Conservation (phyloP, 1,139 yeast genomes). For the Pichia sp. region DNA sequence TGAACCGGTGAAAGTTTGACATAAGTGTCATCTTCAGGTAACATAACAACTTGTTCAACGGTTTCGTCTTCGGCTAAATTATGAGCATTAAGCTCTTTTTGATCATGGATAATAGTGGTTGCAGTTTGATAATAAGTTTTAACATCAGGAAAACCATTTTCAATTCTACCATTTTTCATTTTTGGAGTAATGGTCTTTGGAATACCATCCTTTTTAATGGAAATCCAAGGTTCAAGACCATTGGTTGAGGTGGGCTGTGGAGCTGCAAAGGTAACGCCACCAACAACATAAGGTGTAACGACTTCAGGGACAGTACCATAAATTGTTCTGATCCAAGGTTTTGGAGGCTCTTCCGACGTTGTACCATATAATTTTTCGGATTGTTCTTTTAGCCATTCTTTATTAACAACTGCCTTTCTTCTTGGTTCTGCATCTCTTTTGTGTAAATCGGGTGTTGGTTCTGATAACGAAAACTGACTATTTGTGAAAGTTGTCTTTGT, state of each 20-base stretch:
- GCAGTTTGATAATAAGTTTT: constrained; percentile 72
- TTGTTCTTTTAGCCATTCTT: constrained; percentile 36
- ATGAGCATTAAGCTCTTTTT: constrained; percentile 61
- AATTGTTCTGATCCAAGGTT: constrained; percentile 73
- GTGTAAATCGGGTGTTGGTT: constrained; percentile 4
- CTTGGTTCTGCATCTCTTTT: constrained; percentile 32
- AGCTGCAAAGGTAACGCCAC: constrained; percentile 72
- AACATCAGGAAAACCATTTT: constrained; percentile 63
- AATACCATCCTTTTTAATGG: constrained; percentile 67
- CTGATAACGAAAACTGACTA: not conserved
- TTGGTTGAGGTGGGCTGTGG: constrained; percentile 62
- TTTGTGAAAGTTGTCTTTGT: constrained; percentile 1
- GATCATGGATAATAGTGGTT: constrained; percentile 47
- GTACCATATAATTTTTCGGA: constrained; percentile 29
- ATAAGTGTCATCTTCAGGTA: constrained; percentile 65
- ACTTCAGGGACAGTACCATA: constrained; percentile 50
- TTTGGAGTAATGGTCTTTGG: constrained; percentile 76
- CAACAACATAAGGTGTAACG: constrained; percentile 75
- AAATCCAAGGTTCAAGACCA: constrained; percentile 76
- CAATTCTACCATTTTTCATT: constrained; percentile 61
- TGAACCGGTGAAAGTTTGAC: constrained; percentile 67
- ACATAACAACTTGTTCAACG: constrained; percentile 46
- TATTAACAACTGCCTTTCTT: constrained; percentile 37
- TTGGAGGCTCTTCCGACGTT: constrained; percentile 33
- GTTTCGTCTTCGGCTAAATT: constrained; percentile 56